Percentiles rank a stretch among this genome's conserved stretches.
Evolutionary conservation across 345 rosid species (phyloP).

Genomic region (Trapa bicornis): DNA sequence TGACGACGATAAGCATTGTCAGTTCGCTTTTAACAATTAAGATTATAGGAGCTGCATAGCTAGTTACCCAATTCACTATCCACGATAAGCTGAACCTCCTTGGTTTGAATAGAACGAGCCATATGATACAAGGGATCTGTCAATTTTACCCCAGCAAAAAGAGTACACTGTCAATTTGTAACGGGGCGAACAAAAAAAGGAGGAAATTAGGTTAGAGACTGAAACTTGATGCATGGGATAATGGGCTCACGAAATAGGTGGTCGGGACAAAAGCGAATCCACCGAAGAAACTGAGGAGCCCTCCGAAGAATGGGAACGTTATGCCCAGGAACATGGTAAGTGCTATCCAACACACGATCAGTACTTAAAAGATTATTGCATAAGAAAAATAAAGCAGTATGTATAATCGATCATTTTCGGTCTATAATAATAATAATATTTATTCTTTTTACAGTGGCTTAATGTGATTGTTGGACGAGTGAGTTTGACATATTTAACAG

Average conservation of each 20-base stretch:
- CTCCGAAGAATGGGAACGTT: slow-evolving; percentile 66
- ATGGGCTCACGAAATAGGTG: slow-evolving; percentile 50
- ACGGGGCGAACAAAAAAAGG: too few relatives aligned
- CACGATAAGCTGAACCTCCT: slow-evolving; percentile 50
- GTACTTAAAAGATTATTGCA: too few relatives aligned
- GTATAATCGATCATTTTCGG: too few relatives aligned
- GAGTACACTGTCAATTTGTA: too few relatives aligned
- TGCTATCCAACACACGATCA: slow-evolving; percentile 19
- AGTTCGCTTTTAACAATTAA: too few relatives aligned
- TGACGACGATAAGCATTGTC: too few relatives aligned
- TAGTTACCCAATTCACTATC: slow-evolving; percentile 49
- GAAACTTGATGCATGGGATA: neutral
- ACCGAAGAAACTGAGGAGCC: slow-evolving; percentile 66
- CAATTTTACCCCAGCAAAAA: neutral
- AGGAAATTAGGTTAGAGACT: too few relatives aligned
- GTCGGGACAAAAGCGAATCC: slow-evolving; percentile 77
- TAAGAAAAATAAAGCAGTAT: neutral
- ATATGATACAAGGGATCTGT: slow-evolving; percentile 66
- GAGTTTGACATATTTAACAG: too few relatives aligned
- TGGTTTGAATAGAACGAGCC: slow-evolving; percentile 56
- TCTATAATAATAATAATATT: too few relatives aligned
- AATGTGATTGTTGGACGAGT: too few relatives aligned
- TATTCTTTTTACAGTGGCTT: too few relatives aligned
- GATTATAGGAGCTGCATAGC: too few relatives aligned
- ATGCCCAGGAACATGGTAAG: slow-evolving; percentile 52